Base-by-base conservation (phyloP, 2,329 filamentous ascomycete species). In the Aureobasidium pullulans region DNA sequence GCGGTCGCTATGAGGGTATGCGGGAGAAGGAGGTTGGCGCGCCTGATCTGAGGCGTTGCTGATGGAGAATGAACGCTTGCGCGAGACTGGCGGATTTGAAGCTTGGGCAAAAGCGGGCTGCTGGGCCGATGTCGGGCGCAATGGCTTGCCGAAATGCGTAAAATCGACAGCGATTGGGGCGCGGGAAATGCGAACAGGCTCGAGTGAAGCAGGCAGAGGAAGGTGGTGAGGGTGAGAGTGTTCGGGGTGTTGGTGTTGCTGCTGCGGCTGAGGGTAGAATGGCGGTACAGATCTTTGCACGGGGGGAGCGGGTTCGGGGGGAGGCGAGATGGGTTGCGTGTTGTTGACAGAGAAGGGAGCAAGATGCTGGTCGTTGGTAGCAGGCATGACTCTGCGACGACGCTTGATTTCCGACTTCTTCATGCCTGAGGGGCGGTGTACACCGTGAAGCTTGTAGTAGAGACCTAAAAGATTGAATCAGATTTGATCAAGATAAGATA, bases 401-500 rank as follows among this genome's bases (percentile, higher is more conserved):
- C 94, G 84, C 75, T 99, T 97, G 72, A 99, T 99, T 29, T 96
- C 89, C 3, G 90, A 88, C 73, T 96, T 97, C 75, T 97, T 99
- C 94, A 99, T 97, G n/a, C 90, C 90, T 5, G 94, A 90, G 0
- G 94, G 94, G 43, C 94, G 84, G 73, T 96, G 93, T 32, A 91
- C 86, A 58, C 92, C 92, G 71, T 99, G 94, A 2, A 99, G 84
- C 73, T 97, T 97, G 77, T 95, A 91, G 73, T 99, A 99, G 3
- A 99, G 78, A 4, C 93, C 91, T 96, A 65, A 31, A 43, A 49
- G 50, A 67, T 43, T 65, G 58, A 59, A 23, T 59, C 13, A 52
- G 39, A 13, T 16, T 39, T 23, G 31, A 53, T 57, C 40, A 16
- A 46, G 52, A 46, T 57, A 37, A 57, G 52, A 57, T 57, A 44